Conservation (phyloP, 1,284 basidiomycete genomes). For the Pseudozyma flocculosa region DNA sequence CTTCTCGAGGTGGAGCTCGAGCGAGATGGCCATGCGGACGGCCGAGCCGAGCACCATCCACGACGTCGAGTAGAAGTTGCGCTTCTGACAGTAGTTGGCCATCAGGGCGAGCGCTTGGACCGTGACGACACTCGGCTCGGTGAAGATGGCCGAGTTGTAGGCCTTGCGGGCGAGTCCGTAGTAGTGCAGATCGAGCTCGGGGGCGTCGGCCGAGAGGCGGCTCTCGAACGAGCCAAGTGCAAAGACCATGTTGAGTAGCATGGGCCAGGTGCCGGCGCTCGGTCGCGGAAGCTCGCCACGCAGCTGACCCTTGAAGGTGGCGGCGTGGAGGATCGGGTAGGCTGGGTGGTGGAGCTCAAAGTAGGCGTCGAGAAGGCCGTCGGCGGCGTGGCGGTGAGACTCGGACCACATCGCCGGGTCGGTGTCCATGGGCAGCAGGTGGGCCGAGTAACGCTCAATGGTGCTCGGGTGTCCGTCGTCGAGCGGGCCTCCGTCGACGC, state of each 20-base stretch:
- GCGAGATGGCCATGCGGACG: conserved; percentile 36
- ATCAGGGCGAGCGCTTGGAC: conserved; percentile 32
- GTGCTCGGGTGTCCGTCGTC: neutral
- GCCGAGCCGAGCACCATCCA: conserved; percentile 40
- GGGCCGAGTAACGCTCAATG: neutral
- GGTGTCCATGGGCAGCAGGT: conserved; percentile 19
- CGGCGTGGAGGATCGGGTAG: conserved; percentile 32
- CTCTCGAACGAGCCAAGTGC: conserved; percentile 35
- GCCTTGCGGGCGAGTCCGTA: conserved; percentile 27
- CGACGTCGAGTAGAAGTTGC: conserved; percentile 25
- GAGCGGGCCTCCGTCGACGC: neutral
- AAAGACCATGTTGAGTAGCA: conserved; percentile 43
- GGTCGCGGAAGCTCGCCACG: conserved; percentile 22
- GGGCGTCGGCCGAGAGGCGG: conserved; percentile 15
- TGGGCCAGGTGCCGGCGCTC: conserved; percentile 19
- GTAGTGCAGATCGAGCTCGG: conserved; percentile 20
- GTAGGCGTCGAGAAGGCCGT: conserved; percentile 26
- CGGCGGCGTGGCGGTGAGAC: conserved; percentile 18
- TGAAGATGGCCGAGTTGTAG: conserved; percentile 31
- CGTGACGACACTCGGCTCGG: conserved; percentile 33
- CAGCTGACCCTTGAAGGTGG: conserved; percentile 38
- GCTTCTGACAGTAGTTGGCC: conserved; percentile 41
- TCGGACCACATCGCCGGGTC: conserved; percentile 22
- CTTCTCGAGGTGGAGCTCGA: conserved; percentile 32
- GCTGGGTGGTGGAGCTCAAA: conserved; percentile 36